Conservation (phyloP, 352 stramenopile genomes). For the Globisporangium uncinulatum region DNA sequence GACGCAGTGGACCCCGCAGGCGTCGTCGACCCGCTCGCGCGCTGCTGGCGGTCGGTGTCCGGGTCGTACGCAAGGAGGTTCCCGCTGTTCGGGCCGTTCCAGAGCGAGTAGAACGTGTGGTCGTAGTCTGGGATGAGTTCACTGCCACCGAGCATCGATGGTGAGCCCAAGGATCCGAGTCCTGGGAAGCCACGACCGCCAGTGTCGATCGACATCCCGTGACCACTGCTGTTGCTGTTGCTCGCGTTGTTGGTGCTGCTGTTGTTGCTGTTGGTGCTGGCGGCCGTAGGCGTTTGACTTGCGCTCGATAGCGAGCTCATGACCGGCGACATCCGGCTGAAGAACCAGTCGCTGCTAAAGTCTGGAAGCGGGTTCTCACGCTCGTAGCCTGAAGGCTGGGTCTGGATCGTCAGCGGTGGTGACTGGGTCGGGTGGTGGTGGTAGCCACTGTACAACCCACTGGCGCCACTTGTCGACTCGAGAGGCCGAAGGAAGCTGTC, state of each 20-base stretch:
- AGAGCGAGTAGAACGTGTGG: constrained; percentile 61
- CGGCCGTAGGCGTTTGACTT: neutral
- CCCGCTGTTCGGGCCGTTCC: constrained; percentile 34
- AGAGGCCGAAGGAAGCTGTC: constrained; percentile 17
- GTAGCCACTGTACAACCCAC: constrained; percentile 17
- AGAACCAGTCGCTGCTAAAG: constrained; percentile 41
- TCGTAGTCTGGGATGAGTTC: constrained; percentile 70
- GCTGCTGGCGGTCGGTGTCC: constrained; percentile 26
- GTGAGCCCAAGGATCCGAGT: constrained; percentile 15
- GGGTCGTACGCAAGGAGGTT: constrained; percentile 50
- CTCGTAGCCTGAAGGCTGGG: constrained; percentile 21
- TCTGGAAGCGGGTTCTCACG: constrained; percentile 40
- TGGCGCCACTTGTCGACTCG: constrained; percentile 9
- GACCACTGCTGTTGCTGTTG: neutral
- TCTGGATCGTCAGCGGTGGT: constrained; percentile 11
- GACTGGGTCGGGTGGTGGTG: constrained; percentile 5
- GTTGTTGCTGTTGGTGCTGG: constrained; percentile 8
- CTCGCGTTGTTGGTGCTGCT: constrained; percentile 1
- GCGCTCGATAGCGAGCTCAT: constrained; percentile 7
- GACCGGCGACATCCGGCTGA: constrained; percentile 18
- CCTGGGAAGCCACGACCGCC: constrained; percentile 8
- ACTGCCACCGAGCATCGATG: constrained; percentile 48
- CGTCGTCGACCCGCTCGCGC: neutral
- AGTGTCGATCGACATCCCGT: constrained; percentile 11
- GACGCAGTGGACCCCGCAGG: neutral